A percentile compares a stretch with the other conserved stretches of the same genome.
Conservation (phyloP, 805 yeast genomes). For the Wickerhamomyces mucosus region DNA sequence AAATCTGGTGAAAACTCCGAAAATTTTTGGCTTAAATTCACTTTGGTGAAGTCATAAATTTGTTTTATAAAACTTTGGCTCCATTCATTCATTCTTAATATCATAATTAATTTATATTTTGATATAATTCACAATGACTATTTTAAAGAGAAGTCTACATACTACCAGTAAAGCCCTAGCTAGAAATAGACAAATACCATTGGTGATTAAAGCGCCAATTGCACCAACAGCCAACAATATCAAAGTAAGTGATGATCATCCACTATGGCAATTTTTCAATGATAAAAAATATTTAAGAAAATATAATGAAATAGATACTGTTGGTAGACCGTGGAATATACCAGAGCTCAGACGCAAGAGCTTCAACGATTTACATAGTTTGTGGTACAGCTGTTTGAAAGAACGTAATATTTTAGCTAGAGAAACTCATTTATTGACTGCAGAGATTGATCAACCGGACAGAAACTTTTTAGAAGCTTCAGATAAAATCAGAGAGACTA, state of each 20-base stretch:
- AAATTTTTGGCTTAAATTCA: background rate
- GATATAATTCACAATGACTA: background rate
- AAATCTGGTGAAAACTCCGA: background rate
- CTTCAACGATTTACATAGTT: constrained; percentile 81
- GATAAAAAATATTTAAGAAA: constrained; percentile 54
- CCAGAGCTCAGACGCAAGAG: constrained; percentile 86
- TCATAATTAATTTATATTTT: background rate
- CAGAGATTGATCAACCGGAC: constrained; percentile 31
- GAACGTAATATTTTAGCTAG: constrained; percentile 75
- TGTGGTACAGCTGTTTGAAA: constrained; percentile 82
- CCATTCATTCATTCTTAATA: background rate
- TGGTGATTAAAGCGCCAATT: constrained; percentile 66
- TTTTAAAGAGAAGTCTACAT: constrained; percentile 12
- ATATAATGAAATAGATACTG: constrained; percentile 39
- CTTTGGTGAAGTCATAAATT: too few relatives aligned
- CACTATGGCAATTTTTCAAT: constrained; percentile 86
- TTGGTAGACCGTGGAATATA: constrained; percentile 76
- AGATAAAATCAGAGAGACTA: constrained; percentile 44
- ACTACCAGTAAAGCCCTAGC: constrained; percentile 7
- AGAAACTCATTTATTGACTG: constrained; percentile 54
- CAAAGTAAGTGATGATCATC: constrained; percentile 74
- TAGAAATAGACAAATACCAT: constrained; percentile 13
- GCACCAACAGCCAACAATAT: constrained; percentile 73
- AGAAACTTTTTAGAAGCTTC: constrained; percentile 19
- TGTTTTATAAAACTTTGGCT: background rate